Conservation (phyloP, 306 rosid genomes). For the Inga leiocalycina region DNA sequence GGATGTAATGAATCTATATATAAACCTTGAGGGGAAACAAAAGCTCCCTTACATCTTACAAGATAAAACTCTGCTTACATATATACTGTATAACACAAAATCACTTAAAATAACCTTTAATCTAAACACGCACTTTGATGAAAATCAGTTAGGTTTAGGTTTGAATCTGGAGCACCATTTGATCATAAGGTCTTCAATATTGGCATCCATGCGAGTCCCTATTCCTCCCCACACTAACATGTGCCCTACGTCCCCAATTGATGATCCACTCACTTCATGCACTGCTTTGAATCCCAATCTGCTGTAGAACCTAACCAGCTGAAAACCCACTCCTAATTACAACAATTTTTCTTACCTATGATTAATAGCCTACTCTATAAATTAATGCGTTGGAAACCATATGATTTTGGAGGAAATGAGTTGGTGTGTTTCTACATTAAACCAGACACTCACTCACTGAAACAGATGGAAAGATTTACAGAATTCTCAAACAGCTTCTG, state of each 20-base stretch:
- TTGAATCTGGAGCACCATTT: constrained; percentile 86
- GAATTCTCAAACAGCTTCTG: not conserved
- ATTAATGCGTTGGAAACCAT: not conserved
- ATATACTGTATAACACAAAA: too few relatives aligned
- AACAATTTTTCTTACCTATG: not conserved
- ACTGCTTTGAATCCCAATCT: constrained; percentile 78
- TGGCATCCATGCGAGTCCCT: constrained; percentile 86
- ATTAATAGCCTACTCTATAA: not conserved
- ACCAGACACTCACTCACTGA: not conserved
- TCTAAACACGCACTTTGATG: not conserved
- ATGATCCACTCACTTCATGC: constrained; percentile 72
- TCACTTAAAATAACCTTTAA: too few relatives aligned
- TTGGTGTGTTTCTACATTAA: not conserved
- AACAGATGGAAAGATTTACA: not conserved
- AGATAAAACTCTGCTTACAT: too few relatives aligned
- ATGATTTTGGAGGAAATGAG: not conserved
- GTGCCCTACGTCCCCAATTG: constrained; percentile 60
- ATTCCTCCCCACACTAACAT: constrained; percentile 92
- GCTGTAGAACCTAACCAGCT: constrained; percentile 79
- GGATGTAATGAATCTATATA: not conserved
- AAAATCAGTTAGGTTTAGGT: constrained; percentile 30
- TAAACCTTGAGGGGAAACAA: too few relatives aligned
- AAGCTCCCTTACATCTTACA: too few relatives aligned
- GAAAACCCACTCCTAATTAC: not conserved
- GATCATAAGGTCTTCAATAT: constrained; percentile 58